Base-by-base conservation (phyloP, 2,329 filamentous ascomycete species). In the Cercospora zeae-maydis region DNA sequence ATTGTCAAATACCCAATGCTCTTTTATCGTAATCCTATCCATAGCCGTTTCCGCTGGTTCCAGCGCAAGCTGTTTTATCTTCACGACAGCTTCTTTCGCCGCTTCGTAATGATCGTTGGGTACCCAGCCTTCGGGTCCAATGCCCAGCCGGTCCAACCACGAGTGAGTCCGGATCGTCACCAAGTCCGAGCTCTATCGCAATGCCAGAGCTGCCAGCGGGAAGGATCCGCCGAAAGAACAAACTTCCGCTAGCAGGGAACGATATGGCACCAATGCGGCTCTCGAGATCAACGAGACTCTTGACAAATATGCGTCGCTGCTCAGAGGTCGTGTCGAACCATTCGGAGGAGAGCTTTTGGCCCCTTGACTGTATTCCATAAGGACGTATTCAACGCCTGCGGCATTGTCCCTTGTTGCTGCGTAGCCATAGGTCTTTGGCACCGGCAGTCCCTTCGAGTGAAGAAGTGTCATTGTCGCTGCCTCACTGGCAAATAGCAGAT, bases 171-270 rank as follows among this genome's bases (percentile, higher is more conserved):
- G 67, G 21, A 51, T 37, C 2, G 30, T 49, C 51, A 49, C n/a
- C 7, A 16, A 64, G 55, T 6, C 61, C 24, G 8, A 55, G 47
- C 31, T 64, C 51, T 34, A 74, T 27, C 1, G 71, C 61, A n/a
- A 73, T 30, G 24, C 64, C 70, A 19, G 14, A 64, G 24, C 42
- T 54, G 8, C 37, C 59, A 31, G 42, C n/a, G 36, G 64, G 45
- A 19, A 74, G 36, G 45, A 75, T 72, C 62, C 67, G 53, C 70
- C 76, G 62, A 74, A 72, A 70, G 56, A 74, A 77, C 8, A 77
- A 37, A 62, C 74, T 76, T 21, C 74, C 74, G 49, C 69, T 74
- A 31, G 74, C 74, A n/a, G 69, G 71, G 52, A 77, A 66, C 19
- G 11, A 21, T 39, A 76, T 64, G 36, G 60, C 52, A 39, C 72